Percentiles rank a stretch among this genome's conserved stretches.
Evolutionary conservation across 768 basidiomycete species (phyloP).

Genomic region (Crassisporium funariophilum): DNA sequence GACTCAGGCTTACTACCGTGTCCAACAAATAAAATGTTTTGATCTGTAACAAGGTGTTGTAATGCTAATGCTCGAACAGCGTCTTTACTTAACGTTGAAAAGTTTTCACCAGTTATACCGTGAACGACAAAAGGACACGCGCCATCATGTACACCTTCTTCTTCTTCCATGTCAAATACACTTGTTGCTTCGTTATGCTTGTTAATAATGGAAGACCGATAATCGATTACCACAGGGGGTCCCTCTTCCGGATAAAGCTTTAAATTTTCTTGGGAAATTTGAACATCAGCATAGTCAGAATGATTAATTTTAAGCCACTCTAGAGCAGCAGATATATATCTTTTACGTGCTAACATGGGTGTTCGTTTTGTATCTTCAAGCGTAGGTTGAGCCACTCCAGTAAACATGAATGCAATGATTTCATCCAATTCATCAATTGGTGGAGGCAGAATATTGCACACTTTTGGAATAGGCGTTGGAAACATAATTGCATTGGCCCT

Average conservation of each 20-base stretch:
- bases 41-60: conserved; percentile 22
- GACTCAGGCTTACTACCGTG: conserved; percentile 22
- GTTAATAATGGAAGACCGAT: conserved; percentile 4
- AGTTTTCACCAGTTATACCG: conserved; percentile 31
- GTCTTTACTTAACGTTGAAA: conserved; percentile 15
- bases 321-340: conserved; percentile 2
- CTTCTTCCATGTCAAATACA: conserved; percentile 12
- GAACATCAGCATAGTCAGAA: conserved; percentile 5
- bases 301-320: conserved; percentile 14
- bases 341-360: conserved; percentile 11
- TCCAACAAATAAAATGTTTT: conserved; percentile 28
- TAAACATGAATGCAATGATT: conserved; percentile 18
- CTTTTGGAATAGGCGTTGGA: conserved; percentile 18
- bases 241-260: conserved; percentile 19
- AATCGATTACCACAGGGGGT: conserved; percentile 17
- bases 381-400: conserved; percentile 10
- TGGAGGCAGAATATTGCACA: conserved; percentile 25
- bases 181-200: conserved; percentile 4
- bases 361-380: conserved; percentile 7
- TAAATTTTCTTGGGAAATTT: conserved; percentile 24
- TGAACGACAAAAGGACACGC: conserved; percentile 40
- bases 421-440: conserved; percentile 22
- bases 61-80: conserved; percentile 22
- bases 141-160: conserved; percentile 26
- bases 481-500: conserved; percentile 28